phyloP scores from a whole-genome alignment of 805 yeast genomes.

The Ogataea zsoltii region DNA sequence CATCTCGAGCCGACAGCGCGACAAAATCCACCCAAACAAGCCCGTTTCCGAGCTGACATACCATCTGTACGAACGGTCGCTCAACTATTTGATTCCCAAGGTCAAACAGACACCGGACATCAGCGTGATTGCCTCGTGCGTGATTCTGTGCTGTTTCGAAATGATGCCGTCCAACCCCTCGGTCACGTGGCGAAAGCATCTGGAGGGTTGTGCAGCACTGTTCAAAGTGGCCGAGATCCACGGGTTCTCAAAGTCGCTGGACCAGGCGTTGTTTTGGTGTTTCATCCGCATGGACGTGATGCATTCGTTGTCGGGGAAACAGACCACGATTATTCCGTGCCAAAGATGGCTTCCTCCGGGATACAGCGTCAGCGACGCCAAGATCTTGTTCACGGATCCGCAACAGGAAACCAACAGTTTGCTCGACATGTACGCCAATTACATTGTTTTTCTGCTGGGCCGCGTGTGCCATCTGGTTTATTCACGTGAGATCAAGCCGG shows the following conservation, averaged over 20 bases:
- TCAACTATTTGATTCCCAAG: slow-evolving; percentile 23
- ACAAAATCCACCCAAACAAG: slow-evolving; percentile 11
- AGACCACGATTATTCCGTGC: slow-evolving; percentile 37
- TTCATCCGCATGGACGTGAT: slow-evolving; percentile 45
- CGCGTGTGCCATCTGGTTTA: slow-evolving; percentile 38
- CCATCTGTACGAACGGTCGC: slow-evolving; percentile 18
- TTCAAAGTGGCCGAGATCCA: slow-evolving; percentile 38
- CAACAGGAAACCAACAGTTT: slow-evolving; percentile 16
- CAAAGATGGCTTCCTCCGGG: slow-evolving; percentile 38
- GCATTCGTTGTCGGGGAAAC: slow-evolving; percentile 41
- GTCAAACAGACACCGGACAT: slow-evolving; percentile 18
- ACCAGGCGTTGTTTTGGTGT: slow-evolving; percentile 43
- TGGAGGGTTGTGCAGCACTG: slow-evolving; percentile 43
- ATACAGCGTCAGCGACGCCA: slow-evolving; percentile 22
- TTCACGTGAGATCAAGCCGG: slow-evolving; percentile 13
- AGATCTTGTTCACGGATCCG: slow-evolving; percentile 23
- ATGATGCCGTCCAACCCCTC: slow-evolving; percentile 43
- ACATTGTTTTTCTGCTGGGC: slow-evolving; percentile 40
- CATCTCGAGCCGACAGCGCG: slow-evolving; percentile 23
- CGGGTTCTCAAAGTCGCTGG: slow-evolving; percentile 39
- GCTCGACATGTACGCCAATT: slow-evolving; percentile 40
- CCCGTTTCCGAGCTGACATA: slow-evolving; percentile 21
- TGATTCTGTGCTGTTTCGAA: slow-evolving; percentile 38
- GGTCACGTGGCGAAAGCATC: slow-evolving; percentile 40
- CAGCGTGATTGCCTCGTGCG: slow-evolving; percentile 25